A percentile compares a stretch with the other conserved stretches of the same genome.
Conservation (phyloP, 2,329 filamentous ascomycete genomes). For the Dothidotthia symphoricarpi region DNA sequence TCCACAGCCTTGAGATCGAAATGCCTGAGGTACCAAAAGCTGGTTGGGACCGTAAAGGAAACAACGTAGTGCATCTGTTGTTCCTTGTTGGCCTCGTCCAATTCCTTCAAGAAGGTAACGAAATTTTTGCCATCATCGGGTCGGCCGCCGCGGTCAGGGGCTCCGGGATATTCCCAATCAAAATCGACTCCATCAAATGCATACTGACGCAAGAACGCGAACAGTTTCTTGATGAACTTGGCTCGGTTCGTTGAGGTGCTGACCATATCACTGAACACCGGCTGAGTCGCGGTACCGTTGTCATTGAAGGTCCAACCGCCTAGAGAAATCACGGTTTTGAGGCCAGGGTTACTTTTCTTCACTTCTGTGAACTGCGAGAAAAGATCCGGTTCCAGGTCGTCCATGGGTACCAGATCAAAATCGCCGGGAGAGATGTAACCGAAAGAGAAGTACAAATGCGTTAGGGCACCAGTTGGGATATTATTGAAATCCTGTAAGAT, state of each 20-base stretch:
- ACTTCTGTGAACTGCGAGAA: conserved; percentile 12
- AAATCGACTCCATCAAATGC: conserved; percentile 48
- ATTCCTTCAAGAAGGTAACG: not conserved
- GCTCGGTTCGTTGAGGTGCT: conserved; percentile 15
- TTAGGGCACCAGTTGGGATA: no score
- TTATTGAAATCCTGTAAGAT: no score
- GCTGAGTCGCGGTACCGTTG: conserved; percentile 29
- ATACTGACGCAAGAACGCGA: conserved; percentile 42
- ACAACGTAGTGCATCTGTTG: conserved; percentile 2
- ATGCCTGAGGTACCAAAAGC: no score
- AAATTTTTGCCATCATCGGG: conserved; percentile 1
- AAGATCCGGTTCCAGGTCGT: no score
- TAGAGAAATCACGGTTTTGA: conserved; percentile 39
- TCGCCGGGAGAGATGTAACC: no score
- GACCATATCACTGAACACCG: no score
- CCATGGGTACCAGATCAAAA: no score
- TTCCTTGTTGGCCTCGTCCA: not conserved
- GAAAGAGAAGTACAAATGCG: no score
- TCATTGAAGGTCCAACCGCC: conserved; percentile 46
- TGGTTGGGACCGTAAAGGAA: conserved; percentile 18
- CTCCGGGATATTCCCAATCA: conserved; percentile 28
- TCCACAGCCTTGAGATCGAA: no score
- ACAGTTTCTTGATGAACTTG: conserved; percentile 38
- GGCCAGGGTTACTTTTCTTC: conserved; percentile 27
- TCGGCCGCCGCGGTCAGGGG: conserved; percentile 4